Percentiles rank a stretch among this genome's conserved stretches.
phyloP scores from a whole-genome alignment of 352 stramenopile genomes.

The Pythium aquatile region DNA sequence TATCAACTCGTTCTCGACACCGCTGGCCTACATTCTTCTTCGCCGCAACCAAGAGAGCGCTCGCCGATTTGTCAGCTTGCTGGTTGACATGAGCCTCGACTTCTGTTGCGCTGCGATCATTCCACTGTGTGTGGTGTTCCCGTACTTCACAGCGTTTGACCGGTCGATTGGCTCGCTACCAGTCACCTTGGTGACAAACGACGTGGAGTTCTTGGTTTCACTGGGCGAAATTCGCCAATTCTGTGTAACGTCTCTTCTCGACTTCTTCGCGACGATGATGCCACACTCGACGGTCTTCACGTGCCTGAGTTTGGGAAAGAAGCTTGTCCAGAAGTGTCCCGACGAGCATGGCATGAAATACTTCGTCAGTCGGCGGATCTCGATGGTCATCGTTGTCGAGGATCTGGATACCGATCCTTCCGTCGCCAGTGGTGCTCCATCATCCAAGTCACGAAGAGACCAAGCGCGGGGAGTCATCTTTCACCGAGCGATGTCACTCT shows the following conservation, averaged over 20 bases:
- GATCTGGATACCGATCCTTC: background rate
- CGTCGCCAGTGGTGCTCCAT: background rate
- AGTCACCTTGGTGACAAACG: constrained; percentile 1
- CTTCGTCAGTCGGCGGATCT: background rate
- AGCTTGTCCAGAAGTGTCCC: constrained; percentile 1
- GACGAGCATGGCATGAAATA: background rate
- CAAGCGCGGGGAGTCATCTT: background rate
- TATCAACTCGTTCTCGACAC: constrained; percentile 20
- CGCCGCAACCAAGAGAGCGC: constrained; percentile 10
- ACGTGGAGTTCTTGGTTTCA: constrained; percentile 9
- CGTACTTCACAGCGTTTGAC: constrained; percentile 14
- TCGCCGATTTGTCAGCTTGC: constrained; percentile 14
- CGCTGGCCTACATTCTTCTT: constrained; percentile 8
- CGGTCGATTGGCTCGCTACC: constrained; percentile 6
- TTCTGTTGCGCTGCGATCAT: constrained; percentile 21
- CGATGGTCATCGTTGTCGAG: constrained; percentile 7
- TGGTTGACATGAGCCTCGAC: constrained; percentile 20
- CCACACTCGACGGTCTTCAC: constrained; percentile 16
- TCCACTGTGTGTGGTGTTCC: constrained; percentile 14
- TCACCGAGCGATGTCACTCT: background rate
- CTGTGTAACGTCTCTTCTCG: constrained; percentile 14
- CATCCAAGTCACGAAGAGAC: background rate
- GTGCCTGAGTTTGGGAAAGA: constrained; percentile 12
- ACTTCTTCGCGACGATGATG: constrained; percentile 18
- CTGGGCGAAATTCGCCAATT: constrained; percentile 20